Evolutionary conservation across 371 early-diverging fungal genomes (phyloP).

Genomic region (Actinomucor elegans): DNA sequence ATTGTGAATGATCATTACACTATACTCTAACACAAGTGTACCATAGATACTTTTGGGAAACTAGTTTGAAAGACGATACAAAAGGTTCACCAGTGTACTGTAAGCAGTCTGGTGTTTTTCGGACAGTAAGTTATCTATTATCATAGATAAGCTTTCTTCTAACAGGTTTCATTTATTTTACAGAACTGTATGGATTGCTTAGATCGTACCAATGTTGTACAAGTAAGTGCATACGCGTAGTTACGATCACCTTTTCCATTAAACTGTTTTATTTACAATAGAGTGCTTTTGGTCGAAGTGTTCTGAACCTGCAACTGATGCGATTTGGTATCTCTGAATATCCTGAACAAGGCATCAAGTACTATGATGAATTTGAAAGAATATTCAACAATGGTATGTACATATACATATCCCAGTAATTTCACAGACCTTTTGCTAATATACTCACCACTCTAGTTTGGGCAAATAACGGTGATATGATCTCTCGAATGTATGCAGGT

Average conservation of each 20-base stretch:
- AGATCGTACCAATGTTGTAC: conserved; percentile 99
- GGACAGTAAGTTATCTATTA: conserved; percentile 36
- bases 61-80: background rate
- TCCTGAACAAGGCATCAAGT: conserved; percentile 62
- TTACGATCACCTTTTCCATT: too few species aligned
- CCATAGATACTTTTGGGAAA: conserved; percentile 51
- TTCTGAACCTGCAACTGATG: conserved; percentile 70
- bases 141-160: background rate
- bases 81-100: conserved; percentile 38
- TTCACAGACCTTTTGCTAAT: too few species aligned
- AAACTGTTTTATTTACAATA: conserved; percentile 29
- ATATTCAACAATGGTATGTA: conserved; percentile 56
- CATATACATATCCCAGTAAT: background rate
- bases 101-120: conserved; percentile 43
- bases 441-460: conserved; percentile 34
- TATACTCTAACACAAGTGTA: too few species aligned
- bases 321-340: conserved; percentile 63
- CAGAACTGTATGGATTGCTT: conserved; percentile 99
- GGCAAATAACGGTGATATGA: conserved; percentile 71
- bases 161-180: background rate
- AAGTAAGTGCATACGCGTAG: too few species aligned
- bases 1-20: too few species aligned
- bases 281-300: conserved; percentile 78
- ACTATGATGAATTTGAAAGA: conserved; percentile 59
- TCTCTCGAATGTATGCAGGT: conserved; percentile 66